Conservation (phyloP, 75 land plant species). For the Picea sitchensis region DNA sequence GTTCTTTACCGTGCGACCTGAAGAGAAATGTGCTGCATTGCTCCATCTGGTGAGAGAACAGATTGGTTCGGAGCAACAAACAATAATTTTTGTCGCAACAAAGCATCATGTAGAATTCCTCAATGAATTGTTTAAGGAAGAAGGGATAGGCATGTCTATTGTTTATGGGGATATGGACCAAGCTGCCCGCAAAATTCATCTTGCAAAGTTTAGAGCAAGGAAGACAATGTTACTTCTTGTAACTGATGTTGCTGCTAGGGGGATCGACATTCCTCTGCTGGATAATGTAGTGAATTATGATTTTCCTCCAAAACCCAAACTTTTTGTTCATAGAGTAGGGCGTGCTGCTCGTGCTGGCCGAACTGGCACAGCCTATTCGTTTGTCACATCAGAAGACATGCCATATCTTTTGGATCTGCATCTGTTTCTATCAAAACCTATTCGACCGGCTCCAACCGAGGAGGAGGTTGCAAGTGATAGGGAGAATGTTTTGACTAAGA, state of each 20-base stretch:
- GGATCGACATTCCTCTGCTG: slow-evolving; percentile 94
- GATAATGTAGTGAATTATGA: slow-evolving; percentile 99
- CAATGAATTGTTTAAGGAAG: slow-evolving; percentile 54
- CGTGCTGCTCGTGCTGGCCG: slow-evolving; percentile 99
- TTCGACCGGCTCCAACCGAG: slow-evolving; percentile 85
- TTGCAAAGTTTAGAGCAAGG: slow-evolving; percentile 87
- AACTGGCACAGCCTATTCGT: slow-evolving; percentile 88
- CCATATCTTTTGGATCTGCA: slow-evolving; percentile 90
- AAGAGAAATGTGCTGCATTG: slow-evolving; percentile 86
- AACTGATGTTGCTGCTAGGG: slow-evolving; percentile 98
- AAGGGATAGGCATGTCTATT: slow-evolving; percentile 85
- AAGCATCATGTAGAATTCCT: slow-evolving; percentile 98
- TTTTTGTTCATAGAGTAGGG: slow-evolving; percentile 97
- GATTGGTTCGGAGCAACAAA: slow-evolving; percentile 84
- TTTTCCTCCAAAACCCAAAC: slow-evolving; percentile 96
- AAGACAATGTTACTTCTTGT: slow-evolving; percentile 91
- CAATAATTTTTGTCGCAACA: slow-evolving; percentile 89
- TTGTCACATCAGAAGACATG: slow-evolving; percentile 89
- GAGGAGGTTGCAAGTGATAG: slow-evolving; percentile 62
- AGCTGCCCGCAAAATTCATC: slow-evolving; percentile 93
- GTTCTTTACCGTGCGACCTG: slow-evolving; percentile 87
- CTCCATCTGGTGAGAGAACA: slow-evolving; percentile 80
- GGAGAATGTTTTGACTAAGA: slow-evolving; percentile 43
- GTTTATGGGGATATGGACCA: slow-evolving; percentile 99
- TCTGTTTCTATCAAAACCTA: slow-evolving; percentile 91